These are phyloP conservation scores for Fusarium temperatum DNA, from an alignment of 2,329 filamentous ascomycete genomes.

Conservation along the genomic window DNA sequence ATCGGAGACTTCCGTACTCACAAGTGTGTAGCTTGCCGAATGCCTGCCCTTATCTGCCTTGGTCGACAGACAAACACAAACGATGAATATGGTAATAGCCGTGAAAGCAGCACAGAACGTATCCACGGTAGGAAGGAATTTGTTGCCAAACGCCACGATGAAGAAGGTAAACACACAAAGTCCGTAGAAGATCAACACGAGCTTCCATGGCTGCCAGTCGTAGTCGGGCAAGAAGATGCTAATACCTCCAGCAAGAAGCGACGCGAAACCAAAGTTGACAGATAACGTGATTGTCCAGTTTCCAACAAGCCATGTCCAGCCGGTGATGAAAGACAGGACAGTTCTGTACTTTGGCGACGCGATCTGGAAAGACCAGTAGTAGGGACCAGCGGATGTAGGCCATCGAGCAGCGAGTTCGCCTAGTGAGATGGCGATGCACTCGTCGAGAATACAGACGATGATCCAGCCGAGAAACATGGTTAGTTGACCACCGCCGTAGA, in stretches of 20 bases:
- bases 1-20: neutral
- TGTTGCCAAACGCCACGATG: conserved; percentile 70
- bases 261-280: conserved; percentile 74
- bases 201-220: conserved; percentile 70
- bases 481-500: conserved; percentile 39
- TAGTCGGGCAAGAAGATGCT: conserved; percentile 69
- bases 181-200: conserved; percentile 76
- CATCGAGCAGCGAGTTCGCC: conserved; percentile 77
- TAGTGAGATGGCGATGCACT: conserved; percentile 75
- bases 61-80: conserved; percentile 60
- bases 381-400: conserved; percentile 68
- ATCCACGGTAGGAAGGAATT: conserved; percentile 71
- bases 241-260: conserved; percentile 73
- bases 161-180: conserved; percentile 70
- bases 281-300: conserved; percentile 77
- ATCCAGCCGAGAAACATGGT: conserved; percentile 75
- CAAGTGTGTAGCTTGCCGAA: conserved; percentile 52
- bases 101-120: conserved; percentile 76
- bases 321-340: conserved; percentile 74
- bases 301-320: conserved; percentile 77
- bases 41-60: conserved; percentile 69
- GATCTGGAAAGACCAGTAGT: conserved; percentile 78
- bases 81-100: conserved; percentile 75
- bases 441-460: conserved; percentile 71
- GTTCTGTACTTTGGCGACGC: conserved; percentile 67